Evolutionary conservation across 768 basidiomycete genomes (phyloP).

Genomic region (Podaxis pistillaris): DNA sequence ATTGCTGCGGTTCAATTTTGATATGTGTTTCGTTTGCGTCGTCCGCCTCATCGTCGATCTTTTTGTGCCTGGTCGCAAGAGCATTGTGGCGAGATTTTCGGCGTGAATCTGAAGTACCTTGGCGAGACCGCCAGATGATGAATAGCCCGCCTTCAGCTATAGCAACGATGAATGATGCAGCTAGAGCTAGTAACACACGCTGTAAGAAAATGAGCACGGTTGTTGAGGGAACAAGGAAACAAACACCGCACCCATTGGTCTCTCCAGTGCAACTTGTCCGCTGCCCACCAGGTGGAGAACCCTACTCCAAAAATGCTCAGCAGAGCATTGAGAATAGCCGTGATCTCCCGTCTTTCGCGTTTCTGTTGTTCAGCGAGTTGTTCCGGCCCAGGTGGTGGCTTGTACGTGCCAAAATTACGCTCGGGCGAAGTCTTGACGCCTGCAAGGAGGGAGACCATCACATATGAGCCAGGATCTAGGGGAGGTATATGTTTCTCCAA

Average conservation of each 20-base stretch:
- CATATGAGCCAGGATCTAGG: slow-evolving; percentile 54
- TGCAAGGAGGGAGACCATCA: slow-evolving; percentile 74
- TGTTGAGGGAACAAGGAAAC: background rate
- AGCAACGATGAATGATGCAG: slow-evolving; percentile 64
- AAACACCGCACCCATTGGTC: slow-evolving; percentile 68
- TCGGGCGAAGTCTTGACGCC: slow-evolving; percentile 79
- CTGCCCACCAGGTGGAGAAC: slow-evolving; percentile 71
- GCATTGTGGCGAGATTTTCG: slow-evolving; percentile 19
- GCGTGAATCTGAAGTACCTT: slow-evolving; percentile 20
- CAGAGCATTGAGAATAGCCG: slow-evolving; percentile 67
- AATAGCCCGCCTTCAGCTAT: slow-evolving; percentile 68
- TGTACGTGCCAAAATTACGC: slow-evolving; percentile 58
- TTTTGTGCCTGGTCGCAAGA: slow-evolving; percentile 30
- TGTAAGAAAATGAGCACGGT: slow-evolving; percentile 22
- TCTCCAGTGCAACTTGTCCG: slow-evolving; percentile 59
- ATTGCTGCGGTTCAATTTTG: slow-evolving; percentile 6
- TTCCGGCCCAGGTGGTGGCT: slow-evolving; percentile 44
- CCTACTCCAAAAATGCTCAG: slow-evolving; percentile 69
- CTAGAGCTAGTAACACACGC: slow-evolving; percentile 63
- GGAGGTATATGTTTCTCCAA: slow-evolving; percentile 32
- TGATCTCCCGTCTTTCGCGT: slow-evolving; percentile 64
- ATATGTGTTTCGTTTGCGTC: slow-evolving; percentile 15
- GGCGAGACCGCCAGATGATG: slow-evolving; percentile 68
- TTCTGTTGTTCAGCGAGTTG: slow-evolving; percentile 42
- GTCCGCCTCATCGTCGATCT: slow-evolving; percentile 29